Base-by-base conservation (phyloP, 371 early-diverging fungal genomes). In the Umbelopsis sp. region DNA sequence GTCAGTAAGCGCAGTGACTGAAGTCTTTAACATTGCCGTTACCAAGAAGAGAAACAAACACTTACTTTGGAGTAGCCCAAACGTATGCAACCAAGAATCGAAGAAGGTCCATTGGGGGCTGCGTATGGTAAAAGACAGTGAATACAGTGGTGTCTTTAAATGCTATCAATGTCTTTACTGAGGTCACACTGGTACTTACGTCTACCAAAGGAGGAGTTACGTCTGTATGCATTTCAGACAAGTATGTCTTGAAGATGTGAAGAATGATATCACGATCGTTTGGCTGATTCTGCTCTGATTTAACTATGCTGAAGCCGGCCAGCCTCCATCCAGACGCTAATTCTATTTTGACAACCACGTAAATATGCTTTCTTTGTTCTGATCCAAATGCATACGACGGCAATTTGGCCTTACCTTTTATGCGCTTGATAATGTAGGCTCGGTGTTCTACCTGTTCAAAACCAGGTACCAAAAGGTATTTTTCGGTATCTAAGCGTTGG, bases 181-280 rank as follows among this genome's bases (percentile, higher is more conserved):
- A 51, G 0, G 22, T 12, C 18, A 4, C 11, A 9, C 18, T 14
- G 18, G 2, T 8, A 57, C 57, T 57, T 57, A 57, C 57, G 14
- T 57, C 57, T 35, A 57, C 57, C 57, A 57, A 18, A 29, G 57
- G 57, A 16, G 57, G 57, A 57, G 57, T 57, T 18, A 57, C 57
- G 29, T 57, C 57, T 18, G 57, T 57, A 12, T 57, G 57, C 57
- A 57, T 57, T 35, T 57, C 57, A 57, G 57, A 57, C 57, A 57
- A 35, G n/a, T 57, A 57, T 35, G 57, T 57, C 57, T 57, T 57
- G 11, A 57, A 24, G 18, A 57, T 57, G 35, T 57, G 57, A 18
- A 57, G n/a, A 18, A 57, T 14, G 32, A 57, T 57, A 57, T 57
- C 57, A 18, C 57, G 57, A 57, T 57, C 57, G 29, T 24, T 35